Evolutionary conservation across 805 yeast species (phyloP), one percentile per base, ranked within the genome.

Genomic region (Candida hungchunana): DNA sequence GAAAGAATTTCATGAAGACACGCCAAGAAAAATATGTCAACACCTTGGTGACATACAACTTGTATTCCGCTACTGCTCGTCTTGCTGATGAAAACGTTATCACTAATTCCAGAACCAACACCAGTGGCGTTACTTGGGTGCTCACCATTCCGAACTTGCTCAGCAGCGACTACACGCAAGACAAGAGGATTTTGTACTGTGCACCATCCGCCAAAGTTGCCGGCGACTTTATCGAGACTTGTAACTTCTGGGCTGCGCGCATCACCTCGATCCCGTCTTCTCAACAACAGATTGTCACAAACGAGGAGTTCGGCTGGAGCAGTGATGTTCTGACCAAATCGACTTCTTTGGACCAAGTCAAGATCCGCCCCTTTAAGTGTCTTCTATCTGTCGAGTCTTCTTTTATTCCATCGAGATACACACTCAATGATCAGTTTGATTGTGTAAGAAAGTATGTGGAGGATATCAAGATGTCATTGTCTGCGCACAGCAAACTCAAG

Each of bases 191-290:
- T 18, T 49, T 51, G 2, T 53, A 47, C 25, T 50, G 44, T 33
- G 55, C 56, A 3, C 46, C 53, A 23, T 39, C 39, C 25, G 22
- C 40, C 12, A 83, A 79, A 46, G 73, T 75, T 40, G 93, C 95
- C 0, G 60, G 63, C 28, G 82, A 77, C 51, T 85, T 75, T 58
- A 76, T 83, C 13, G 74, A 80, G 47, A 77, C 90, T 5, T 79
- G 93, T 59, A 88, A 87, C 58, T 88, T 84, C 56, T 88, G 96
- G 96, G 85, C 94, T 3, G 84, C 90, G 2, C 73, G 93, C 46
- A 72, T 83, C 24, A 81, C 95, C 6, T 81, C 88, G 12, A 79
- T 85, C 15, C 95, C 95, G 4, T 69, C 65, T 21, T 42, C 78
- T 0, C 83, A 79, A 50, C 81, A 77, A 37, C 77, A 82, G 43